Base-by-base conservation (phyloP, 2,329 filamentous ascomycete species). In the Lachnellula arida region DNA sequence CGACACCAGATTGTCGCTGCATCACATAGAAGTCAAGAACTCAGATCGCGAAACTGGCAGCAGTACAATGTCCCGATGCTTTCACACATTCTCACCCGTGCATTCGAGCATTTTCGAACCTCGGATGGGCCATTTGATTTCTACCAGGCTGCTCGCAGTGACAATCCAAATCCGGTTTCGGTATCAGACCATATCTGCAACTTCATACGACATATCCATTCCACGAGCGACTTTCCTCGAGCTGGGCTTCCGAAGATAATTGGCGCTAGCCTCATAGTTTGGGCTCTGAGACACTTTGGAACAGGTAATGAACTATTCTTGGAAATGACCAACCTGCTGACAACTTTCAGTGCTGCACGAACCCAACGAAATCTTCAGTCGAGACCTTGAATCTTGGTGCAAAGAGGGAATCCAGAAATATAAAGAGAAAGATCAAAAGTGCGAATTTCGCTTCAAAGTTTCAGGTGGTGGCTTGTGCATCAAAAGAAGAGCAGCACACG, bases 121-220 rank as follows among this genome's bases (percentile, higher is more conserved):
- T 61, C 59, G 7, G 60, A 63, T 22, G 43, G 59, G 4, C 60
- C 60, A 1, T 61, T 63, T 46, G 59, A 61, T 39, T 63, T 63
- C 52, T 63, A 56, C 35, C 49, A 49, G 14, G 60, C 60, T 28
- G 56, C 59, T 19, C 39, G 60, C 11, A 53, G 51, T 19, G 59
- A 61, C 42, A 63, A 61, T 22, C 60, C 60, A 12, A 61, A 54
- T 22, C 60, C 60, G 7, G 23, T 46, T 14, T 58, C 56, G 3
- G 54, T 57, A 22, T 49, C 40, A 22, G 56, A 61, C 39, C 60
- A 63, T 49, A 55, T 63, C 28, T 51, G 59, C 17, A 63, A 63
- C 49, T 63, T 63, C 43, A 49, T 63, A 17, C 57, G 60, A 14
- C 59, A 58, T 12, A 17, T 49, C 9, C 28, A 43, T 49, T 35